These are phyloP conservation scores for Leccinum imitatum DNA, from an alignment of 768 basidiomycete genomes.

Conservation along the genomic window DNA sequence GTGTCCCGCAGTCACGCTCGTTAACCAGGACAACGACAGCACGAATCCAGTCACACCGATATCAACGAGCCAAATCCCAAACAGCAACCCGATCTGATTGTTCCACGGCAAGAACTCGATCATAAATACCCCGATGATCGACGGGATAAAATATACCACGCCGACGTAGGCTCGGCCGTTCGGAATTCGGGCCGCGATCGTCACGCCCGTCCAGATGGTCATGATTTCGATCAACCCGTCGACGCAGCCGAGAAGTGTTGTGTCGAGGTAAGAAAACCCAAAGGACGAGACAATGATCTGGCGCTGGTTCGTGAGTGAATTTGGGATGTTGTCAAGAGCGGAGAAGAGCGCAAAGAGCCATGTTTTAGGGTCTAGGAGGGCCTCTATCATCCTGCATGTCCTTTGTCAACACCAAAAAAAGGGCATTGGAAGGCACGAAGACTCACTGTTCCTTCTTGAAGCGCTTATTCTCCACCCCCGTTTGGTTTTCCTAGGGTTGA, in stretches of 20 bases:
- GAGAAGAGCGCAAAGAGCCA: conserved; percentile 76
- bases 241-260: conserved; percentile 68
- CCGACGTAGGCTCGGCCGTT: conserved; percentile 65
- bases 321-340: conserved; percentile 60
- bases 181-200: conserved; percentile 50
- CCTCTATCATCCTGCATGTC: conserved; percentile 58
- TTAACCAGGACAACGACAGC: conserved; percentile 63
- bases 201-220: conserved; percentile 68
- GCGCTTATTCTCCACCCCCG: conserved; percentile 77
- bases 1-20: conserved; percentile 65
- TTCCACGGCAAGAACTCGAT: conserved; percentile 65
- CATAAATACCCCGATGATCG: conserved; percentile 60
- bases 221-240: conserved; percentile 65
- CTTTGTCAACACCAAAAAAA: background rate
- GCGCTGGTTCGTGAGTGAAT: conserved; percentile 64
- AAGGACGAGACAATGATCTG: conserved; percentile 62
- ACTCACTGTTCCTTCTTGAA: conserved; percentile 80
- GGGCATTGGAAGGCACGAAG: background rate
- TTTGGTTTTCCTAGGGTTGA: conserved; percentile 60
- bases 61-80: conserved; percentile 39
- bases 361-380: conserved; percentile 66
- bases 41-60: conserved; percentile 58
- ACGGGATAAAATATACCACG: conserved; percentile 59
- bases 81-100: conserved; percentile 65
- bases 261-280: conserved; percentile 63